Evolutionary conservation across 306 rosid genomes (phyloP), one percentile per base, ranked within the genome.

Genomic region (Ormosia emarginata): DNA sequence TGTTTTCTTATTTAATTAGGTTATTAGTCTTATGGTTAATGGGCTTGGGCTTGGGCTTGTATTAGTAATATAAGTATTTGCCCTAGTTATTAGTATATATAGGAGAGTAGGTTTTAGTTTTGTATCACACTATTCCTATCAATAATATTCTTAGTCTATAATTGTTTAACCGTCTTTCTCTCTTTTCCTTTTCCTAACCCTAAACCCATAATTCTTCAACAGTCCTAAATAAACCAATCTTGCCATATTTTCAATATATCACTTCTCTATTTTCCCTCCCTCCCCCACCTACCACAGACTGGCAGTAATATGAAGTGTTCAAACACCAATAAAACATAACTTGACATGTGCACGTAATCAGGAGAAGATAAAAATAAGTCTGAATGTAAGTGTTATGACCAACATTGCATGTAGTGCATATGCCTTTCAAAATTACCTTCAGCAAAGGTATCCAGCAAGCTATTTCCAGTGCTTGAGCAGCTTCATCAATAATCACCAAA

Each of bases 381-480:
- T 50, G 61, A 79, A 67, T 32, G 61, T 17, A 56, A 49, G n/a
- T 6, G 34, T 18, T 18, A 18, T 5, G 37, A 75, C 68, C 59
- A 29, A 64, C 66, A 65, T 70, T 13, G 65, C 66, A 52, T 11
- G 61, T 24, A 86, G 67, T 44, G 81, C 55, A 5, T 74, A 61
- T 67, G 71, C 78, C 46, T 36, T 24, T n/a, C 18, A 77, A 29
- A 76, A 87, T 85, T 87, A 95, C 99, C 97, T 95, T 95, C 75
- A 95, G 87, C 40, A 93, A 71, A 59, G 98, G 93, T 75, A 95
- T 90, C 99, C 98, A 93, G 84, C 99, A 95, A 68, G 97, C 94
- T 58, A 95, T 87, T 89, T 95, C 99, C 82, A 95, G 99, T 61
- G 99, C 99, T 90, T 92, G 98, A 79, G 99, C 99, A 84, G 99